Percentiles rank a stretch among this genome's conserved stretches.
These are phyloP conservation scores for Gautieria morchelliformis DNA, from an alignment of 768 basidiomycete genomes.

Conservation along the genomic window DNA sequence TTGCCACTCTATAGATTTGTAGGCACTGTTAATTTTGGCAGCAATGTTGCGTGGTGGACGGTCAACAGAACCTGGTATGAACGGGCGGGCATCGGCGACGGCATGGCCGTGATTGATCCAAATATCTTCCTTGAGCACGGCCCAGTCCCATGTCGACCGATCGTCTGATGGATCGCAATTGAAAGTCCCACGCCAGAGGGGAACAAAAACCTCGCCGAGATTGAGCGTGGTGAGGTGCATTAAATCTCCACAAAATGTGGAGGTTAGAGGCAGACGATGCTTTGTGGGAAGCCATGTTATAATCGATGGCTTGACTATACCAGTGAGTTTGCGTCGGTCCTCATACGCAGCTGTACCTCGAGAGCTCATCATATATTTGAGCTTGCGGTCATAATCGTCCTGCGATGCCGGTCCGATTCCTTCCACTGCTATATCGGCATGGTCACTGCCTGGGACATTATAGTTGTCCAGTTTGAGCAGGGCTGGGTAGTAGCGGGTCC, in stretches of 20 bases:
- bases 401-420: too few species aligned
- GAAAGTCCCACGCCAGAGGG: constrained; percentile 25
- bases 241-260: constrained; percentile 21
- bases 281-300: constrained; percentile 22
- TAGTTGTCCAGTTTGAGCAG: too few species aligned
- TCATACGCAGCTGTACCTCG: neutral
- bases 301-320: constrained; percentile 29
- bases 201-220: constrained; percentile 26
- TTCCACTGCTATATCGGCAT: too few species aligned
- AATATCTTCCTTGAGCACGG: constrained; percentile 12
- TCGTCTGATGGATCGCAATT: constrained; percentile 26
- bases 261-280: neutral
- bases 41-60: constrained; percentile 32
- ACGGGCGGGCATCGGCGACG: constrained; percentile 22
- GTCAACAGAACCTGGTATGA: constrained; percentile 32
- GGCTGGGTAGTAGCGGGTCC: too few species aligned
- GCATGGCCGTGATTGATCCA: constrained; percentile 30
- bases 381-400: too few species aligned
- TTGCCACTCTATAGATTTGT: constrained; percentile 21
- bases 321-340: constrained; percentile 18
- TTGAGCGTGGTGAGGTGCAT: constrained; percentile 34
- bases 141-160: constrained; percentile 25
- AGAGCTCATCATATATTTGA: neutral
- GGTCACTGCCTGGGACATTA: too few species aligned
- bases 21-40: constrained; percentile 26